phyloP scores from a whole-genome alignment of 495 filamentous ascomycete species.

The Collariella sp. region DNA sequence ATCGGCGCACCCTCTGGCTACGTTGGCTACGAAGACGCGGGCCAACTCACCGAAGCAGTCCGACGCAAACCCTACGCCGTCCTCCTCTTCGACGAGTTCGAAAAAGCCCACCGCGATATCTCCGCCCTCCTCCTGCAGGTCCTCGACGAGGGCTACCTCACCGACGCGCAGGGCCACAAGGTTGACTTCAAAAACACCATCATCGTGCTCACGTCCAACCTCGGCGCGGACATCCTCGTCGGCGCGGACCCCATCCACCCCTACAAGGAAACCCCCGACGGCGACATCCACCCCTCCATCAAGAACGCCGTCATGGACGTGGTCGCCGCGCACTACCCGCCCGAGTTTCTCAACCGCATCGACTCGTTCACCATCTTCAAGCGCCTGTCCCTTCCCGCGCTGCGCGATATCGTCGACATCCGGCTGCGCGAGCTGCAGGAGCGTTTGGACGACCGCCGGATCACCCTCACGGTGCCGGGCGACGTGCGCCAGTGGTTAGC shows the following conservation, averaged over 20 bases:
- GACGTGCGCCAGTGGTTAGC: constrained; percentile 78
- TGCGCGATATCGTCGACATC: constrained; percentile 91
- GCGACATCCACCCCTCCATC: constrained; percentile 59
- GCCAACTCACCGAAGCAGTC: constrained; percentile 92
- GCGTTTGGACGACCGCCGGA: constrained; percentile 78
- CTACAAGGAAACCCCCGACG: constrained; percentile 49
- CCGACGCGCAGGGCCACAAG: constrained; percentile 90
- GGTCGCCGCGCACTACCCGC: constrained; percentile 68
- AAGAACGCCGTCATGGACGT: constrained; percentile 81
- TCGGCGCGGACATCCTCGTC: constrained; percentile 69
- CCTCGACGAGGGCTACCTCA: constrained; percentile 92
- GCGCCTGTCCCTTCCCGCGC: constrained; percentile 64
- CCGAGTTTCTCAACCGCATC: constrained; percentile 93
- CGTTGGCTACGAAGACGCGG: constrained; percentile 94
- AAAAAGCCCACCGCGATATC: constrained; percentile 94
- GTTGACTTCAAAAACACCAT: constrained; percentile 94
- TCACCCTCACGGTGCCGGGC: constrained; percentile 60
- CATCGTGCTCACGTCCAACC: constrained; percentile 91
- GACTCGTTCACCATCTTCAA: constrained; percentile 97
- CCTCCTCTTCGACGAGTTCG: constrained; percentile 92
- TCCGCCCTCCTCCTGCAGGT: constrained; percentile 91
- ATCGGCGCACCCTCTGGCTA: constrained; percentile 92
- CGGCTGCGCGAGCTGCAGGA: constrained; percentile 74
- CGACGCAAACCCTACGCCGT: constrained; percentile 93
- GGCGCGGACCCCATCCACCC: constrained; percentile 47